Conservation (phyloP, 768 basidiomycete species). For the Kwoniella dejecticola region DNA sequence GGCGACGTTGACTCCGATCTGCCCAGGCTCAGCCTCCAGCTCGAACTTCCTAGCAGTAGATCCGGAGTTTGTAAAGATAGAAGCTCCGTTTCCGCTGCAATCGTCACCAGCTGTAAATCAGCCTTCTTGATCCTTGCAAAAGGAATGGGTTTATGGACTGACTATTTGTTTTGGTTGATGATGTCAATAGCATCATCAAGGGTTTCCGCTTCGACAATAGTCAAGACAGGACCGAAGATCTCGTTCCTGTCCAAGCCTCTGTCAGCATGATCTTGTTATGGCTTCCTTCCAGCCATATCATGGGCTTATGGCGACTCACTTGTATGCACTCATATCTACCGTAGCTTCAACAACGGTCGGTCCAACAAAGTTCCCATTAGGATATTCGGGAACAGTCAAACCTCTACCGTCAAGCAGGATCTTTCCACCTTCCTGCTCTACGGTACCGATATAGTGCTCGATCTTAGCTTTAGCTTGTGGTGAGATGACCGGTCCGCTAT, state of each 20-base stretch:
- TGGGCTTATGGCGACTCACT: conserved; percentile 63
- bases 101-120: conserved; percentile 18
- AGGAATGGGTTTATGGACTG: too few species aligned
- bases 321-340: conserved; percentile 79
- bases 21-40: conserved; percentile 79
- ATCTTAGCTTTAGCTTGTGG: conserved; percentile 77
- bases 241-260: conserved; percentile 81
- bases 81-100: conserved; percentile 74
- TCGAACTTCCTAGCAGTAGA: conserved; percentile 95
- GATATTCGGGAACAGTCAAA: conserved; percentile 68
- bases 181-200: conserved; percentile 85
- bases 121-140: not conserved
- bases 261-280: too few species aligned
- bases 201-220: conserved; percentile 68
- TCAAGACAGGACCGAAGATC: conserved; percentile 89
- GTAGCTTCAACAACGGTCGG: conserved; percentile 81
- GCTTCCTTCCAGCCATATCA: too few species aligned
- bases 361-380: conserved; percentile 87
- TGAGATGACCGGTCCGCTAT: conserved; percentile 60
- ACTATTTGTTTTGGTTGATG: conserved; percentile 83
- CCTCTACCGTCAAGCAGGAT: conserved; percentile 82
- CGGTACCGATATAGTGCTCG: conserved; percentile 66
- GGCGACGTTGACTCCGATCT: conserved; percentile 81
- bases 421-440: conserved; percentile 70
- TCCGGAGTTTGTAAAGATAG: conserved; percentile 94